Evolutionary conservation across 768 basidiomycete genomes (phyloP), one percentile per base, ranked within the genome.

Genomic region (Obba rivulosa): DNA sequence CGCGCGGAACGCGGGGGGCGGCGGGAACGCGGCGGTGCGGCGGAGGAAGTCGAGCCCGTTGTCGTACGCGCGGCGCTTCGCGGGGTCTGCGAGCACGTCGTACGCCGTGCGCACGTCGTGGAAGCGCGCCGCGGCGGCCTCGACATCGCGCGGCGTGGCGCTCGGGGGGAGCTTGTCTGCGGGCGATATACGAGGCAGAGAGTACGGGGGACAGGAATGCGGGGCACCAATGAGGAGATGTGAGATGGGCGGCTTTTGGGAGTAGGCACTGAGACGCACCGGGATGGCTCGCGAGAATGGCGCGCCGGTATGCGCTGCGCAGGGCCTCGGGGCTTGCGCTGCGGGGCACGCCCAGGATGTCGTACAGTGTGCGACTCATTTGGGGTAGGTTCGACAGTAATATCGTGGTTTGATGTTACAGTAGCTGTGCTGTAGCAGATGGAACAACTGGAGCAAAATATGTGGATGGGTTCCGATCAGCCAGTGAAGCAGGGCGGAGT

Each of bases 61-160:
- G 53, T 63, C 62, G 50, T 63, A 63, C n/a, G 55, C 65, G 51
- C 57, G 57, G 34, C 66, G 66, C 36, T 66, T 63, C 16, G 60
- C 56, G 2, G 63, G 53, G 38, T 67, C 66, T 31, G 58, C 62
- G 18, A 67, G 56, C 28, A 66, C 55, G 38, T 64, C 64, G 48
- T 62, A 66, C 4, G 62, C 60, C 7, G 60, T 52, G 37, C 56
- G 16, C n/a, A 65, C 66, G 50, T 64, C 58, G 45, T 60, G 52
- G 46, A 67, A 67, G 24, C 50, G 52, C 34, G 59, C 55, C 38
- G 64, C 58, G 10, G 63, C 57, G 4, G 49, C 43, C 31, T 51
- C 46, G 41, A 56, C 56, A 31, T 64, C 57, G 11, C 46, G 57
- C 20, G 58, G 59, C 13, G 58, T 53, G 3, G 61, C 55, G 31